These are phyloP conservation scores for Hypoxylon rubiginosum DNA, from an alignment of 2,329 filamentous ascomycete species.

Conservation along the genomic window DNA sequence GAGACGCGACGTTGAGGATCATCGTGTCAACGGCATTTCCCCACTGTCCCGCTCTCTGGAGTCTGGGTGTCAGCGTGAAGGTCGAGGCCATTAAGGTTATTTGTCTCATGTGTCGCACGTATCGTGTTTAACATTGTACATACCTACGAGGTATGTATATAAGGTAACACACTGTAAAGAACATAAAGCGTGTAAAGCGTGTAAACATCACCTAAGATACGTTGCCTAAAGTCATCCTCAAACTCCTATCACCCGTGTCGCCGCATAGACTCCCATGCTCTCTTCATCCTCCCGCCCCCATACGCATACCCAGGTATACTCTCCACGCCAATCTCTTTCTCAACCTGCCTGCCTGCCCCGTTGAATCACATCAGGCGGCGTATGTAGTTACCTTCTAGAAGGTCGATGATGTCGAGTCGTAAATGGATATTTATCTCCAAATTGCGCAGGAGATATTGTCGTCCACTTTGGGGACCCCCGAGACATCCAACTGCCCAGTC, in stretches of 20 bases:
- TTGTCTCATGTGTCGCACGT: constrained; percentile 19
- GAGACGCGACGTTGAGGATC: constrained; percentile 41
- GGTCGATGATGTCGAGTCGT: constrained; percentile 40
- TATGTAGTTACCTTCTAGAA: constrained; percentile 36
- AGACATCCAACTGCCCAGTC: constrained; percentile 41
- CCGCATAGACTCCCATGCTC: not conserved
- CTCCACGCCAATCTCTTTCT: constrained; percentile 5
- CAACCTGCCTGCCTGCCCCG: constrained; percentile 6
- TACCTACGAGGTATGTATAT: not conserved
- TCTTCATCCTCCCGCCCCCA: not conserved
- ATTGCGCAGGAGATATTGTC: constrained; percentile 47
- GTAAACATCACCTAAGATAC: not conserved
- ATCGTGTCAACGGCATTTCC: constrained; percentile 46
- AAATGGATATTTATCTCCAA: constrained; percentile 42
- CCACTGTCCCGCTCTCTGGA: constrained; percentile 37
- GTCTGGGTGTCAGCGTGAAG: constrained; percentile 26
- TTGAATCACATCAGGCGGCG: constrained; percentile 16
- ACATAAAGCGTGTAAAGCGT: too few species aligned
- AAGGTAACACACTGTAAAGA: too few species aligned
- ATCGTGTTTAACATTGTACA: not conserved
- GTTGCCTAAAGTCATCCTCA: not conserved
- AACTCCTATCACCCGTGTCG: too few species aligned
- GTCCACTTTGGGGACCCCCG: constrained; percentile 43
- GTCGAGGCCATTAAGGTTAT: constrained; percentile 15
- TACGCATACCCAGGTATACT: not conserved